Percentiles rank a stretch among this genome's conserved stretches.
phyloP scores from a whole-genome alignment of 148 eudicot species.

The Vaccinium corymbosum region DNA sequence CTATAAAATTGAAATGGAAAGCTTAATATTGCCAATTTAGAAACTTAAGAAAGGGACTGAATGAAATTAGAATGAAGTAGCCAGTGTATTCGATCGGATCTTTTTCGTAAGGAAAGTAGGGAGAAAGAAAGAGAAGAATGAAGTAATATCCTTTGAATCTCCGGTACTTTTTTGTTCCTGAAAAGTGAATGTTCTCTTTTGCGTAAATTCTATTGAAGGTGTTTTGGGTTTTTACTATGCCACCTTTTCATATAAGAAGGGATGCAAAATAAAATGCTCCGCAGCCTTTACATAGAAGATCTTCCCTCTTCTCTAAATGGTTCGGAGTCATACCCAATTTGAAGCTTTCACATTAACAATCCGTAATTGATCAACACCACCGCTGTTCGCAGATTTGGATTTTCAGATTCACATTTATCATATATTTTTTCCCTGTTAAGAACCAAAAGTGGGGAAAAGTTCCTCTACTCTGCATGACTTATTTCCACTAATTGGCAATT shows the following conservation, averaged over 20 bases:
- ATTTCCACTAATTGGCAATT: not conserved
- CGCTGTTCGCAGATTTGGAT: not conserved
- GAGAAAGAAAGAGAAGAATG: not conserved
- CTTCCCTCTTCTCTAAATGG: constrained; percentile 1
- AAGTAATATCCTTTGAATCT: not conserved
- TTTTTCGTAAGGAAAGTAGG: no score
- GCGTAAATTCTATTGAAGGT: not conserved
- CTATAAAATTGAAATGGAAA: not conserved
- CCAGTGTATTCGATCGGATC: not conserved
- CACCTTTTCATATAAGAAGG: not conserved
- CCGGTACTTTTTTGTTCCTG: not conserved
- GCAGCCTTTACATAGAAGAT: not conserved
- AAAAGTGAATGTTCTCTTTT: not conserved
- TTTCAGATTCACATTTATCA: not conserved
- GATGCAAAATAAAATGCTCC: not conserved
- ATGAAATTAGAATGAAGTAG: not conserved
- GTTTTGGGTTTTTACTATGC: not conserved
- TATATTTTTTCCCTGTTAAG: not conserved
- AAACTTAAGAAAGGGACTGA: not conserved
- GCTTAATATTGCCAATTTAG: not conserved
- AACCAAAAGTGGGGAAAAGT: not conserved
- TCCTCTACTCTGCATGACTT: not conserved
- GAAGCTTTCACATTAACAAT: not conserved
- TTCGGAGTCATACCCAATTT: not conserved
- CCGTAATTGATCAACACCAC: not conserved